Conservation (phyloP, 2,329 filamentous ascomycete species). For the Harringtonia aguacate region DNA sequence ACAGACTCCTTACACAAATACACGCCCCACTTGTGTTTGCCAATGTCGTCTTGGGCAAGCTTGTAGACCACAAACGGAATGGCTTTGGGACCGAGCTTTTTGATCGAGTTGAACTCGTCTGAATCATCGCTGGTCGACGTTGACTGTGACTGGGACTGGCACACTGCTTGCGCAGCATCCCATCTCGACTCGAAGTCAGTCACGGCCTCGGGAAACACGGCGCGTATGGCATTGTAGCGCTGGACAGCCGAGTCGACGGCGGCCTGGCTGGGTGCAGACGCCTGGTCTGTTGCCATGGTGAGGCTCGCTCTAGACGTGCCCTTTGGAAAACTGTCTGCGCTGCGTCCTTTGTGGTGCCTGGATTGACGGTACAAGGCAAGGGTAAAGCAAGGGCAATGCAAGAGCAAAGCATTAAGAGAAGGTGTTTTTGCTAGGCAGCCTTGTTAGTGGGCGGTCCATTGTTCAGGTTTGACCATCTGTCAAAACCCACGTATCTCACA, state of each 20-base stretch:
- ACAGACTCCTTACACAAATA: neutral
- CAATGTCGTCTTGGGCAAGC: neutral
- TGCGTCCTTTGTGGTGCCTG: neutral
- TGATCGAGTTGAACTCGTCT: neutral
- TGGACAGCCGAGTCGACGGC: neutral
- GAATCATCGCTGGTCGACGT: neutral
- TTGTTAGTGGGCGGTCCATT: too few relatives aligned
- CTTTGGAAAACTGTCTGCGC: neutral
- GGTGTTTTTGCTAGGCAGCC: too few relatives aligned
- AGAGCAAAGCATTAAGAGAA: neutral
- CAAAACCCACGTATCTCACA: too few relatives aligned
- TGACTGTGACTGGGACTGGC: neutral
- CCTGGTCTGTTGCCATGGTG: neutral
- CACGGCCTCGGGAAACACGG: neutral
- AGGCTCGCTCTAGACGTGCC: neutral
- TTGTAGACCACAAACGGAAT: neutral
- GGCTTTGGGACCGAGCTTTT: neutral
- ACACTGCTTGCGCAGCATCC: neutral
- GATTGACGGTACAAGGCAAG: neutral
- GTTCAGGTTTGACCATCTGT: too few relatives aligned
- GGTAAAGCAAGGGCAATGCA: neutral
- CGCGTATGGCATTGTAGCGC: neutral
- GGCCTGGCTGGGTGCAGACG: neutral
- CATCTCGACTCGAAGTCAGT: neutral
- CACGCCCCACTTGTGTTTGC: neutral